Percentiles rank a stretch among this genome's conserved stretches.
Evolutionary conservation across 2,329 filamentous ascomycete species (phyloP).

Genomic region (Pseudogymnoascus sp.): DNA sequence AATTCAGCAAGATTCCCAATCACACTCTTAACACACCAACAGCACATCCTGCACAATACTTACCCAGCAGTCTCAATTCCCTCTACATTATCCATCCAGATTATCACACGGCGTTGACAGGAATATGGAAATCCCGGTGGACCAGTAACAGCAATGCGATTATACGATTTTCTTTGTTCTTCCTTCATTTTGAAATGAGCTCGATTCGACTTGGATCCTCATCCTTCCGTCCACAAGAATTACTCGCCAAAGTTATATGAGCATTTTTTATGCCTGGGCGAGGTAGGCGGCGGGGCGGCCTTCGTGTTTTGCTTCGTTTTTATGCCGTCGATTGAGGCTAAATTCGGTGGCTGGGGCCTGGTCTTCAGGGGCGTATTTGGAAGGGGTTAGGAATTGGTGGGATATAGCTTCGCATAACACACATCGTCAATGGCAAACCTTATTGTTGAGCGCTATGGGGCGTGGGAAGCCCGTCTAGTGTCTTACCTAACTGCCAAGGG

Average conservation of each 20-base stretch:
- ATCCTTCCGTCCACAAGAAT: not conserved
- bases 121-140: constrained; percentile 1
- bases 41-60: constrained; percentile 5
- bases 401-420: constrained; percentile 1
- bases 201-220: constrained; percentile 5
- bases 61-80: not conserved
- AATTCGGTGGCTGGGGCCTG: constrained; percentile 1
- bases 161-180: constrained; percentile 8
- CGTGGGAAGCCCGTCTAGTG: not conserved
- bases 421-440: constrained; percentile 4
- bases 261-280: constrained; percentile 1
- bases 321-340: constrained; percentile 7
- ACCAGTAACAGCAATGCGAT: constrained; percentile 4
- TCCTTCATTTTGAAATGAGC: constrained; percentile 1
- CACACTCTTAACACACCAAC: not conserved
- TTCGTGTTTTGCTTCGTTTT: not conserved
- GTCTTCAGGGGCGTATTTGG: constrained; percentile 2
- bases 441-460: not conserved
- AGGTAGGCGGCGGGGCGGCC: not conserved
- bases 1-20: constrained; percentile 1
- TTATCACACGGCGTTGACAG: constrained; percentile 3
- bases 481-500: not conserved
- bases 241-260: not conserved
- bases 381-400: not conserved
- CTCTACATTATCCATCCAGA: constrained; percentile 5